These are phyloP conservation scores for Aspergillus fischeri DNA, from an alignment of 2,329 filamentous ascomycete species.

Conservation along the genomic window DNA sequence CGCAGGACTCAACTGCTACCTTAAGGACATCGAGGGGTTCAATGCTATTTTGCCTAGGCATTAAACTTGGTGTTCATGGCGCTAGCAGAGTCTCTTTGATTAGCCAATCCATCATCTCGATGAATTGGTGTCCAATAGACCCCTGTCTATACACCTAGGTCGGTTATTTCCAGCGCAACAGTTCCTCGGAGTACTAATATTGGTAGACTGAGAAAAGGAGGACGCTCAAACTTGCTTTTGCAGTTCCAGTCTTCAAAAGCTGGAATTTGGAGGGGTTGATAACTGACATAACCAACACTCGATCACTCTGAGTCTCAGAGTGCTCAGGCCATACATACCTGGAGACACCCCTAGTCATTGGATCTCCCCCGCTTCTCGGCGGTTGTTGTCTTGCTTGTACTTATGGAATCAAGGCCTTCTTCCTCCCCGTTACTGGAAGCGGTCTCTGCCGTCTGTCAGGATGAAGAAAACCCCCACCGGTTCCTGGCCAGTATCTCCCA, in stretches of 20 bases:
- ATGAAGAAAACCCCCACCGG: slow-evolving; percentile 8
- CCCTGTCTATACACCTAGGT: neutral
- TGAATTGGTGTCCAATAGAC: neutral
- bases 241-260: neutral
- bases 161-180: neutral
- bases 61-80: neutral
- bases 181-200: neutral
- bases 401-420: slow-evolving; percentile 2
- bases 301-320: neutral
- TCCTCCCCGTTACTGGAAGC: slow-evolving; percentile 11
- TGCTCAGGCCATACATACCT: neutral
- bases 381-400: neutral
- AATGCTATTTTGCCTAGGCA: neutral
- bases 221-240: neutral
- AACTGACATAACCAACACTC: neutral
- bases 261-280: neutral
- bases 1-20: neutral
- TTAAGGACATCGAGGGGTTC: neutral
- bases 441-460: slow-evolving; percentile 10
- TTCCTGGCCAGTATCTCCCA: slow-evolving; percentile 13
- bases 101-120: neutral
- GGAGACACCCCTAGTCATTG: neutral
- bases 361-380: neutral
- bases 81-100: neutral
- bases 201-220: neutral